Evolutionary conservation across 2,329 filamentous ascomycete species (phyloP).

Genomic region (Alternaria sp.): DNA sequence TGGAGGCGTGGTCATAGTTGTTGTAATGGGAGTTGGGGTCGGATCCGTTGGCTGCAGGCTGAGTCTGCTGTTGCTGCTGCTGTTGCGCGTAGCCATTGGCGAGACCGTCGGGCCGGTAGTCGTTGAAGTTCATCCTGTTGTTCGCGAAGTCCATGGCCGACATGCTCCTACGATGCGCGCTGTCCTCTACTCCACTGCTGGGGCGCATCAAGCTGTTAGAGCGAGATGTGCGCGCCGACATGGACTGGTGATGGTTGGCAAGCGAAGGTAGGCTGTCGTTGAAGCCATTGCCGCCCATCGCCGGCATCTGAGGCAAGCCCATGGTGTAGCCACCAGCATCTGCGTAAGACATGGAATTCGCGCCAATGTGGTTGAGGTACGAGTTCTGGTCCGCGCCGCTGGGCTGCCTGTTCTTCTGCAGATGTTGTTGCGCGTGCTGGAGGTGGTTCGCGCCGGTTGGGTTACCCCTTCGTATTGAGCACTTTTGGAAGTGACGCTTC

Average conservation of each 20-base stretch:
- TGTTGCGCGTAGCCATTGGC: slow-evolving; percentile 34
- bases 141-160: slow-evolving; percentile 44
- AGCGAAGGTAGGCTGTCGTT: slow-evolving; percentile 49
- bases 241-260: slow-evolving; percentile 47
- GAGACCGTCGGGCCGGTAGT: slow-evolving; percentile 42
- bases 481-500: slow-evolving; percentile 99
- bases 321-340: slow-evolving; percentile 39
- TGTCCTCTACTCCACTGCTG: slow-evolving; percentile 44
- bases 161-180: slow-evolving; percentile 41
- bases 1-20: slow-evolving; percentile 40
- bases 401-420: slow-evolving; percentile 68
- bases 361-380: slow-evolving; percentile 44
- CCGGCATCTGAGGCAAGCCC: slow-evolving; percentile 44
- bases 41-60: slow-evolving; percentile 18
- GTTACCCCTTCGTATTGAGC: slow-evolving; percentile 93
- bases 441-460: slow-evolving; percentile 93
- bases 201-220: slow-evolving; percentile 58
- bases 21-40: slow-evolving; percentile 40
- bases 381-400: slow-evolving; percentile 43
- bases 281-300: slow-evolving; percentile 43
- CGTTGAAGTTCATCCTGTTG: slow-evolving; percentile 44
- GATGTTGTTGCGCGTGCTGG: slow-evolving; percentile 87
- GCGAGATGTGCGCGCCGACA: slow-evolving; percentile 56
- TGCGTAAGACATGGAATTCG: slow-evolving; percentile 43
- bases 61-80: slow-evolving; percentile 10